These are phyloP conservation scores for Penstemon davidsonii DNA, from an alignment of 257 asterid genomes.

Conservation along the genomic window DNA sequence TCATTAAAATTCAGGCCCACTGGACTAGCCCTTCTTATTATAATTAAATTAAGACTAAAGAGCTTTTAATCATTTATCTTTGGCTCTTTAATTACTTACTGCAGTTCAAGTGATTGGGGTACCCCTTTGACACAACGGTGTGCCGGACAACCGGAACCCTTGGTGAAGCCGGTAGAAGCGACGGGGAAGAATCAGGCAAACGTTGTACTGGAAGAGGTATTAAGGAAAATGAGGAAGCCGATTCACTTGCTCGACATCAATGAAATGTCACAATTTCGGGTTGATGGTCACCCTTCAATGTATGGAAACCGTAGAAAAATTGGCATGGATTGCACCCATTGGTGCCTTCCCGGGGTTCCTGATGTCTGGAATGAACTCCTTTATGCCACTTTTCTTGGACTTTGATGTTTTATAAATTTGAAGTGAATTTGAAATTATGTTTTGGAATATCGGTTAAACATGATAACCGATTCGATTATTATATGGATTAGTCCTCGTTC, in stretches of 20 bases:
- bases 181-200: conserved; percentile 26
- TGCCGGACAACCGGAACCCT: conserved; percentile 13
- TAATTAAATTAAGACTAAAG: neutral
- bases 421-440: too few relatives aligned
- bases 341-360: conserved; percentile 58
- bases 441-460: too few relatives aligned
- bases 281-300: conserved; percentile 50
- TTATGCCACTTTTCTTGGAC: conserved; percentile 21
- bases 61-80: neutral
- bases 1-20: neutral
- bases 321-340: conserved; percentile 44
- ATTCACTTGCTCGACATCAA: conserved; percentile 40
- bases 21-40: too few relatives aligned
- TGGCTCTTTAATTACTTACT: neutral
- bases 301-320: conserved; percentile 35
- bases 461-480: too few relatives aligned
- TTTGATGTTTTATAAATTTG: neutral
- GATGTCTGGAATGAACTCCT: conserved; percentile 50
- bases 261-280: conserved; percentile 37
- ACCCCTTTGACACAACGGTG: conserved; percentile 24
- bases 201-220: conserved; percentile 28
- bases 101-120: conserved; percentile 29
- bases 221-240: conserved; percentile 15
- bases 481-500: too few relatives aligned
- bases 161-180: neutral